A percentile compares a stretch with the other conserved stretches of the same genome.
Conservation (phyloP, 2,329 filamentous ascomycete genomes). For the Achaetomium macrosporum region DNA sequence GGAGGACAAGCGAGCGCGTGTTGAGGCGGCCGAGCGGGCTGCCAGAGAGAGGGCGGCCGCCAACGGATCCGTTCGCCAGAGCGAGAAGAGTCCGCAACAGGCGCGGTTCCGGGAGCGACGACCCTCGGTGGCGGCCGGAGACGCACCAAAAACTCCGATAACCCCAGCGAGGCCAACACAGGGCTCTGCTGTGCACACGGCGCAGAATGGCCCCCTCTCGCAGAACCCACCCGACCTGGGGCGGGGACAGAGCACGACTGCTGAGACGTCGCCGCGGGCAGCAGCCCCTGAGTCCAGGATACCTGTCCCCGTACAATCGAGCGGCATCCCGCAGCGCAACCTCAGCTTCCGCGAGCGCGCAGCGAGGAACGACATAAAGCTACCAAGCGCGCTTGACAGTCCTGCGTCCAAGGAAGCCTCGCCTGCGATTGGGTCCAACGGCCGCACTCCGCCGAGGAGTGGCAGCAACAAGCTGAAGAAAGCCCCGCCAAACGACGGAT, state of each 20-base stretch:
- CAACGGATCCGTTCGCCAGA: constrained; percentile 19
- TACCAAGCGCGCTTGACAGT: constrained; percentile 27
- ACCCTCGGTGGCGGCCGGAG: constrained; percentile 22
- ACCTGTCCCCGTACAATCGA: constrained; percentile 24
- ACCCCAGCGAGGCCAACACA: constrained; percentile 22
- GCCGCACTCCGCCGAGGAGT: constrained; percentile 38
- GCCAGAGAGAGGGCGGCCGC: constrained; percentile 50
- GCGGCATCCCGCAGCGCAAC: constrained; percentile 45
- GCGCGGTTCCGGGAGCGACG: constrained; percentile 30
- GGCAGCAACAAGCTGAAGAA: constrained; percentile 57
- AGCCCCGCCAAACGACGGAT: constrained; percentile 48
- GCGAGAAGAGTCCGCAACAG: constrained; percentile 25
- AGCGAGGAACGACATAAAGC: constrained; percentile 37
- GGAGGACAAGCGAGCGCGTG: constrained; percentile 83
- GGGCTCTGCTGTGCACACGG: constrained; percentile 24
- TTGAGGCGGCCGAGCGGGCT: constrained; percentile 73
- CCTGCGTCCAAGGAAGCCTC: constrained; percentile 22
- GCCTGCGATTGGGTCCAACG: constrained; percentile 28
- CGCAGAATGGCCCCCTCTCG: constrained; percentile 26
- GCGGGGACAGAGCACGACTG: constrained; percentile 25
- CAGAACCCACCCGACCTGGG: constrained; percentile 31
- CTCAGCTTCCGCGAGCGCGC: constrained; percentile 57
- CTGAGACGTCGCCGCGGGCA: constrained; percentile 27
- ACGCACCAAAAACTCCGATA: constrained; percentile 23
- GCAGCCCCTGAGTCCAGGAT: constrained; percentile 24